Percentiles rank a stretch among this genome's conserved stretches.
Conservation (phyloP, 495 filamentous ascomycete species). For the Penicillium tannophilum region DNA sequence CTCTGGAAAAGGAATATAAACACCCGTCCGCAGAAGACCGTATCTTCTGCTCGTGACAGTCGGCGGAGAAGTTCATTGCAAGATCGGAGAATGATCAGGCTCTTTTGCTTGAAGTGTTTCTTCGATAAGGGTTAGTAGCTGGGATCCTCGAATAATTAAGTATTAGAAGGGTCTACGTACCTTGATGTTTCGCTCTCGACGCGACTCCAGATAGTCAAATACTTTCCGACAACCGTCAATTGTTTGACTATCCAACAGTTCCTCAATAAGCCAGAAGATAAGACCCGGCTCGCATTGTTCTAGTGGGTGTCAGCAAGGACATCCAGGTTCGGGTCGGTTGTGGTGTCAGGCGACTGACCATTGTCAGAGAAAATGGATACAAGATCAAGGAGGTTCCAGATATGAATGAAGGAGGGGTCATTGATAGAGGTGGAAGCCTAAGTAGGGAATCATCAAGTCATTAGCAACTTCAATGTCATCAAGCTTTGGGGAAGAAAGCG, state of each 20-base stretch:
- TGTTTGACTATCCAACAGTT: conserved; percentile 93
- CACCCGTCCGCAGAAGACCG: conserved; percentile 93
- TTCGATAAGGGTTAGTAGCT: conserved; percentile 26
- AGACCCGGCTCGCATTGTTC: conserved; percentile 84
- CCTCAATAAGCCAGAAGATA: conserved; percentile 88
- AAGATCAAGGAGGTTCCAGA: conserved; percentile 94
- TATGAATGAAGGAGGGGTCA: conserved; percentile 70
- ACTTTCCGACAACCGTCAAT: conserved; percentile 86
- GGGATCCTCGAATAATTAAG: not conserved
- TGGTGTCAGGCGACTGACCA: conserved; percentile 44
- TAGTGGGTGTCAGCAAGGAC: conserved; percentile 34
- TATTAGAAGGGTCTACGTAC: conserved; percentile 32
- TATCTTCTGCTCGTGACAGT: conserved; percentile 90
- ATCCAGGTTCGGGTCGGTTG: conserved; percentile 1
- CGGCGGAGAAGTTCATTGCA: conserved; percentile 94
- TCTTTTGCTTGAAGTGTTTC: conserved; percentile 84
- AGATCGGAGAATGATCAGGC: conserved; percentile 80
- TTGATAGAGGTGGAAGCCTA: conserved; percentile 72
- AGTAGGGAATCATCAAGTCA: conserved; percentile 15
- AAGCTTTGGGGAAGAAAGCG: not conserved
- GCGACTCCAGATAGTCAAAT: conserved; percentile 92
- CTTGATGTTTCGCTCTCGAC: conserved; percentile 81
- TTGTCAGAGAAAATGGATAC: conserved; percentile 82
- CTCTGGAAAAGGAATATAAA: conserved; percentile 98
- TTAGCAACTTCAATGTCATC: conserved; percentile 13